Evolutionary conservation across 2,329 filamentous ascomycete genomes (phyloP), one percentile per base, ranked within the genome.

Genomic region (Penicillium crustosum): DNA sequence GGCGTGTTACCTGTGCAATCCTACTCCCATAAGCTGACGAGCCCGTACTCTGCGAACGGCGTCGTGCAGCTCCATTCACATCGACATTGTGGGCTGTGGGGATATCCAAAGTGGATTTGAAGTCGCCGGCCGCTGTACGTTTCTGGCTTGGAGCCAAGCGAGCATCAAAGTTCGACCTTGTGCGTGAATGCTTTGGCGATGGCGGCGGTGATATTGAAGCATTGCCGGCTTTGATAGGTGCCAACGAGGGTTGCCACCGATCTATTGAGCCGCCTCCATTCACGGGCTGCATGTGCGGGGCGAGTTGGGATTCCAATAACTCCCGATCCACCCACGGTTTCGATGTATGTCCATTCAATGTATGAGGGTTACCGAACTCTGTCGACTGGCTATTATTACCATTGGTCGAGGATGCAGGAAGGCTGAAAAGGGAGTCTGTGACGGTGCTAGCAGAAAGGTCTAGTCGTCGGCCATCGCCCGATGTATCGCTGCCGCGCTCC

Each of bases 1-100:
- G 17, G 36, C 19, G 7, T 13, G n/a, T 80, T 81, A 94, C 89
- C 82, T 95, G 90, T 73, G 89, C 88, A 66, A 93, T 90, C 65
- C 86, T 88, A 68, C 84, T 90, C 49, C 85, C 82, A 48, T 83
- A 82, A 9, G 86, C 86, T 58, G 90, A 79, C 55, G 86, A 82
- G 72, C 90, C 93, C 47, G 86, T 86, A 61, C 86, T 91, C 68
- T 90, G 83, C 29, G 88, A 88, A 72, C 91, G 89, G 31, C 82
- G 83, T 53, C 67, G 69, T 53, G 59, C 57, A 49, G 54, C 25
- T 58, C 61, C 66, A 59, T 66, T 78, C 59, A 58, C 61, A 70
- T 56, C 81, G 8, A 76, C 75, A 27, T 25, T 48, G 19, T 52
- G 61, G 25, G 61, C 48, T 47, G 51, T 52, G 39, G 57, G 54